Percentiles rank a stretch among this genome's conserved stretches.
Conservation (phyloP, 2,329 filamentous ascomycete species). For the Dothideomycetidae sp. region DNA sequence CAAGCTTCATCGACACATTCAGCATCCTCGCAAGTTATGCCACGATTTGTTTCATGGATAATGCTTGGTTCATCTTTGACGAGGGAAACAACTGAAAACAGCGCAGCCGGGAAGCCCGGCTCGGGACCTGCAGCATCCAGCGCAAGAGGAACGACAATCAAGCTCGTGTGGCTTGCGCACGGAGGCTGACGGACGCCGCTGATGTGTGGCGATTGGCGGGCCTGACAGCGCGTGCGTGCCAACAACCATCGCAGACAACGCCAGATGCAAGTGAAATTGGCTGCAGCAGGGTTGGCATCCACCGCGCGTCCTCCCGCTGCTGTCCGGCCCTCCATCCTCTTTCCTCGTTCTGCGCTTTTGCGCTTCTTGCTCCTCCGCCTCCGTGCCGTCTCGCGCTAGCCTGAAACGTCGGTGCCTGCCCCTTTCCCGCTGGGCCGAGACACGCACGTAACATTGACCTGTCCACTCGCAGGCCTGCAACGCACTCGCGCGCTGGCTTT, state of each 20-base stretch:
- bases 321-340: neutral
- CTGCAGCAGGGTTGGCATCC: neutral
- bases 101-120: too few species aligned
- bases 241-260: too few species aligned
- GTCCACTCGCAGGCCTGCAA: neutral
- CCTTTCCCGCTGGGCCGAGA: neutral
- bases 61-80: slow-evolving; percentile 7
- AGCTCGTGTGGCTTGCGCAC: too few species aligned
- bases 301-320: neutral
- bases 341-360: too few species aligned
- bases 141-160: neutral
- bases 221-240: too few species aligned
- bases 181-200: neutral
- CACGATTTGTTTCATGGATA: slow-evolving; percentile 6
- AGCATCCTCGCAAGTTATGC: too few species aligned
- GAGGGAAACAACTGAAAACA: too few species aligned
- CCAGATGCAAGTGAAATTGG: neutral
- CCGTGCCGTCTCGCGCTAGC: neutral
- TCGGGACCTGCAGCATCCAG: neutral
- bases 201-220: too few species aligned
- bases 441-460: neutral
- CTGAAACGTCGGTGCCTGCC: neutral
- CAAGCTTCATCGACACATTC: too few species aligned
- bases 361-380: too few species aligned
- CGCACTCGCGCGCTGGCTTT: too few species aligned